phyloP scores from a whole-genome alignment of 805 yeast genomes.

The Yamadazyma tumulicola region DNA sequence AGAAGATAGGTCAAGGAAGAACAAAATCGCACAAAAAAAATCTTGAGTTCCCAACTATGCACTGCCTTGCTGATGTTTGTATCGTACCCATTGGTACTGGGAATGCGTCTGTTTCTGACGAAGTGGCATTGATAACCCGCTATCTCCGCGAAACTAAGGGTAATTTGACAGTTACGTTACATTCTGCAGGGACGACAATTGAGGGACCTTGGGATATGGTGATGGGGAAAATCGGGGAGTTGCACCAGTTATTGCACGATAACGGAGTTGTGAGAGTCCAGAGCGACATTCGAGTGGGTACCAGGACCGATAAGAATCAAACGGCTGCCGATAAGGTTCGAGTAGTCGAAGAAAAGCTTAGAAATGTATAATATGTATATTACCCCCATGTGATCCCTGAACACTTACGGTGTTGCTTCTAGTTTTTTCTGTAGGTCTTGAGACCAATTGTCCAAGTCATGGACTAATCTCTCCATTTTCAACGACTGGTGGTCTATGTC shows the following conservation, averaged over 20 bases:
- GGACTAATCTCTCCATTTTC: constrained; percentile 43
- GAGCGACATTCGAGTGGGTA: constrained; percentile 83
- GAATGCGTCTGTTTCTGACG: constrained; percentile 75
- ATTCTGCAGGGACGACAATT: constrained; percentile 90
- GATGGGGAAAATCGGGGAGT: constrained; percentile 68
- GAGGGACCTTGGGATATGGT: constrained; percentile 94
- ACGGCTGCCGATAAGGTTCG: constrained; percentile 70
- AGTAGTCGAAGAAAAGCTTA: constrained; percentile 52
- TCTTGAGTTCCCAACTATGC: constrained; percentile 21
- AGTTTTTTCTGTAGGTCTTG: constrained; percentile 12
- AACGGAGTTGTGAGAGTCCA: constrained; percentile 77
- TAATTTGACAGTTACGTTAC: constrained; percentile 60
- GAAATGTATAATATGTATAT: constrained; percentile 13
- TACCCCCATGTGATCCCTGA: not conserved
- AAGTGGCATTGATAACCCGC: constrained; percentile 67
- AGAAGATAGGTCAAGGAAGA: constrained; percentile 39
- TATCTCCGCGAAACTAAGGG: constrained; percentile 55
- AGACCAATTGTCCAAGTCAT: constrained; percentile 63
- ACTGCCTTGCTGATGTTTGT: constrained; percentile 83
- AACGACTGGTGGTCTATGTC: constrained; percentile 33
- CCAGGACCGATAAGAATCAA: constrained; percentile 73
- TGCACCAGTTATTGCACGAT: constrained; percentile 68
- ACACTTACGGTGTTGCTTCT: not conserved
- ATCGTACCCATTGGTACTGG: constrained; percentile 84
- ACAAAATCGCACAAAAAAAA: constrained; percentile 20